Base-by-base conservation (phyloP, 2,329 filamentous ascomycete genomes). In the Fusarium buharicum region DNA sequence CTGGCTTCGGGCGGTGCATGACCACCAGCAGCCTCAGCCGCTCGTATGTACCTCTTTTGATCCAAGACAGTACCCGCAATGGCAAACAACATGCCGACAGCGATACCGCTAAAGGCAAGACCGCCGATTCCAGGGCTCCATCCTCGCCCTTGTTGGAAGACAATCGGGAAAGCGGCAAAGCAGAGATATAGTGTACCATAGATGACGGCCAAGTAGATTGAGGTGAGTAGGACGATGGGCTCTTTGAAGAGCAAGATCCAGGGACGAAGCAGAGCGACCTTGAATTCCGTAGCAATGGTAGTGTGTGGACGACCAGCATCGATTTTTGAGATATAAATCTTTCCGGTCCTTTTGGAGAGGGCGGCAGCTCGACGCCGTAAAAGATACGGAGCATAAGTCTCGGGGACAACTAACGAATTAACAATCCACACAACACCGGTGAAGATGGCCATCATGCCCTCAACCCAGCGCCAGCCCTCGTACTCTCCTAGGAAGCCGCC, bases 191-290 rank as follows among this genome's bases (percentile, higher is more conserved):
- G 71, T 0, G 82, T 84, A 18, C 81, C 81, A 64, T 84, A 84
- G 62, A 84, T 74, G 58, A 83, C 86, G 61, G 86, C 84, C 79
- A 87, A 84, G 77, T 90, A 90, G 22, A 90, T 76, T 7, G 82
- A 84, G 5, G 86, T 79, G 10, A 90, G 76, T 11, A 89, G 72
- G 20, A 90, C 86, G 62, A 90, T 90, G 6, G 88, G 88, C 67
- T 91, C 88, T 48, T 75, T 76, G 77, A 90, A 86, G 2, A 91
- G 79, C 6, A 91, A 76, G 33, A 87, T 74, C 86, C 85, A 89
- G 2, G 88, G 88, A 2, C 88, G 81, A 36, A 81, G 75, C n/a
- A 90, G 77, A 4, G 85, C 82, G 3, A 82, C 80, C 50, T 80
- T 80, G 71, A 89, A 83, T 34, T 84, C 81, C 50, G 80, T 72